Evolutionary conservation across 257 asterid genomes (phyloP), one percentile per base, ranked within the genome.

Genomic region (Solanum acaule): DNA sequence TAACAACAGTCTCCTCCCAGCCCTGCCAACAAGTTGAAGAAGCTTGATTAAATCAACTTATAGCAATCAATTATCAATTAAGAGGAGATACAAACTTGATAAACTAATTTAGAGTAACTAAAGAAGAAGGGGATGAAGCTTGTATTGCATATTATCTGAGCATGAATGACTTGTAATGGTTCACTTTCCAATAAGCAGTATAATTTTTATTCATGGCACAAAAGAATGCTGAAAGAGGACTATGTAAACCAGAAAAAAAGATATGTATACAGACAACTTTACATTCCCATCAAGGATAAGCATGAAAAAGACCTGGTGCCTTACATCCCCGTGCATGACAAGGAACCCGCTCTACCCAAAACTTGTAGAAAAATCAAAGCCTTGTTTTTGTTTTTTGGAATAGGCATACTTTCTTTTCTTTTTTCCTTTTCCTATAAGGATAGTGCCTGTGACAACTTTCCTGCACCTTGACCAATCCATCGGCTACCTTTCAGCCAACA

Each of bases 1-100:
- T 95, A 83, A 97, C 94, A 31, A 95, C 91, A 59, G 93, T 96
- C 94, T 97, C 98, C 91, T 96, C 99, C 99, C 99, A 97, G 67
- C 99, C 99, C 99, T 96, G 94, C 78, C 84, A 23, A 92, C 87
- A 86, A 86, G 90, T 71, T 83, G 77, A 88, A 67, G 77, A 52
- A 87, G 88, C 35, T 76, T 12, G 49, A 42, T 88, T 79, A 90
- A 87, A 87, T 72, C 83, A 38, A 46, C n/a, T 29, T 81, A 81
- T 31, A 82, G 86, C 56, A 56, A 59, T 59, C 85, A 73, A 71
- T 31, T 22, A 10, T 35, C 44, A 42, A 83, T 56, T 65, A 82
- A 18, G 70, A 49, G 12, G 22, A 31, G 70, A 49, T 49, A 49
- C 25, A 33, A 82, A 82, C 86, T 82, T 82, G 44, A 18, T 20